Evolutionary conservation across 1,284 basidiomycete species (phyloP).

Genomic region (Ceratobasidium sp.): DNA sequence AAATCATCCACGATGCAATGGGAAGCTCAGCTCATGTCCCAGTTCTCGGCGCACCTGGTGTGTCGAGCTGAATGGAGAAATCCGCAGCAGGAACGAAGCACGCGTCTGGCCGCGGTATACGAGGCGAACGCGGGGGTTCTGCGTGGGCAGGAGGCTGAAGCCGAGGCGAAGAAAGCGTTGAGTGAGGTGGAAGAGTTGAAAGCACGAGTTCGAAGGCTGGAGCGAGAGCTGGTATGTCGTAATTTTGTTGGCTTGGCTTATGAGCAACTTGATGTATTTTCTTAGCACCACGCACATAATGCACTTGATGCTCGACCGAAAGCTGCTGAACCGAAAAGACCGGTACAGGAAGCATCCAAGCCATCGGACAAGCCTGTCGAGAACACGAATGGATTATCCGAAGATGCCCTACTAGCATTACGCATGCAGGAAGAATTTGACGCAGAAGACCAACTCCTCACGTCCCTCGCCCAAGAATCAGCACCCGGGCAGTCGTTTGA

Average conservation of each 20-base stretch:
- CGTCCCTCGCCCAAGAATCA: constrained; percentile 57
- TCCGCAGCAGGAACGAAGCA: constrained; percentile 18
- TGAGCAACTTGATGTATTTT: neutral
- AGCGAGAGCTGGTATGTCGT: constrained; percentile 53
- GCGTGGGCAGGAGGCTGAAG: constrained; percentile 56
- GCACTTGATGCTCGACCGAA: constrained; percentile 21
- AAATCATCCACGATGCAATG: constrained; percentile 64
- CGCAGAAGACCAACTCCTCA: constrained; percentile 61
- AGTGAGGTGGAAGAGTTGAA: constrained; percentile 60
- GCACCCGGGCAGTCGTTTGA: constrained; percentile 60
- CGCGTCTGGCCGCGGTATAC: constrained; percentile 42
- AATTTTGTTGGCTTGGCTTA: neutral
- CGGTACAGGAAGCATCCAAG: neutral
- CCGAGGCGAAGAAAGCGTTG: constrained; percentile 64
- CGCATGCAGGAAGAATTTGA: constrained; percentile 63
- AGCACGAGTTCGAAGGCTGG: constrained; percentile 51
- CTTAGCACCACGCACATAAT: constrained; percentile 19
- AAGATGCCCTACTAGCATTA: constrained; percentile 55
- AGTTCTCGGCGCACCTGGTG: constrained; percentile 70
- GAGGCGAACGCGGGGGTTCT: constrained; percentile 45
- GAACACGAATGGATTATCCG: constrained; percentile 31
- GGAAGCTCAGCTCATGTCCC: constrained; percentile 71
- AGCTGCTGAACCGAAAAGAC: neutral
- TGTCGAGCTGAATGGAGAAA: constrained; percentile 54
- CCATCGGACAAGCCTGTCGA: constrained; percentile 35